phyloP scores from a whole-genome alignment of 2,329 filamentous ascomycete species.

The Ascochyta koolunga region DNA sequence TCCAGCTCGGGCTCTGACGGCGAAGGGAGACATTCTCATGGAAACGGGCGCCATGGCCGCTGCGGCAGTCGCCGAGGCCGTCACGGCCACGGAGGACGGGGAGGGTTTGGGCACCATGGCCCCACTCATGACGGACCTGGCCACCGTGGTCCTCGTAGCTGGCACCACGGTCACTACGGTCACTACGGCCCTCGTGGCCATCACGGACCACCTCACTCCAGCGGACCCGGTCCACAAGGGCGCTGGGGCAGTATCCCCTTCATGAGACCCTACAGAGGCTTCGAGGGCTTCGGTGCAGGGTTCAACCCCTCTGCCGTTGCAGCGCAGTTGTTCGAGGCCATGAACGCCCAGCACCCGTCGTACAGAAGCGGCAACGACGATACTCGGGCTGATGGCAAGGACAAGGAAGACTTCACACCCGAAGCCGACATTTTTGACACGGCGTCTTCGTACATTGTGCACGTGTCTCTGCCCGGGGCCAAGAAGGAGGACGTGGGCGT shows the following conservation, averaged over 20 bases:
- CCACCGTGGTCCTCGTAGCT: conserved; percentile 7
- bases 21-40: conserved; percentile 26
- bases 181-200: conserved; percentile 19
- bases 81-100: conserved; percentile 30
- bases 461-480: conserved; percentile 76
- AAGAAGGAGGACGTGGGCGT: conserved; percentile 80
- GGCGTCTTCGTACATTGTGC: conserved; percentile 65
- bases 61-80: conserved; percentile 30
- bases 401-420: conserved; percentile 59
- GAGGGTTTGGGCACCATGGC: conserved; percentile 21
- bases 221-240: conserved; percentile 34
- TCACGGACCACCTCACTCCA: conserved; percentile 6
- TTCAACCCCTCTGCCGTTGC: conserved; percentile 39
- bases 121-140: conserved; percentile 4
- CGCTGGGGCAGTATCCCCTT: conserved; percentile 31
- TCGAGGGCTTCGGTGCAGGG: conserved; percentile 13
- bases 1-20: conserved; percentile 36
- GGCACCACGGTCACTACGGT: conserved; percentile 22
- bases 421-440: conserved; percentile 80
- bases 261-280: conserved; percentile 1
- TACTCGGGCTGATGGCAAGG: conserved; percentile 18
- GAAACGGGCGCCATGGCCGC: conserved; percentile 27
- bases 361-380: conserved; percentile 17
- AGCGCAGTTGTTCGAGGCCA: conserved; percentile 42
- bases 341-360: conserved; percentile 31